phyloP scores from a whole-genome alignment of 2,329 filamentous ascomycete genomes.

The Colletotrichum caudatum region DNA sequence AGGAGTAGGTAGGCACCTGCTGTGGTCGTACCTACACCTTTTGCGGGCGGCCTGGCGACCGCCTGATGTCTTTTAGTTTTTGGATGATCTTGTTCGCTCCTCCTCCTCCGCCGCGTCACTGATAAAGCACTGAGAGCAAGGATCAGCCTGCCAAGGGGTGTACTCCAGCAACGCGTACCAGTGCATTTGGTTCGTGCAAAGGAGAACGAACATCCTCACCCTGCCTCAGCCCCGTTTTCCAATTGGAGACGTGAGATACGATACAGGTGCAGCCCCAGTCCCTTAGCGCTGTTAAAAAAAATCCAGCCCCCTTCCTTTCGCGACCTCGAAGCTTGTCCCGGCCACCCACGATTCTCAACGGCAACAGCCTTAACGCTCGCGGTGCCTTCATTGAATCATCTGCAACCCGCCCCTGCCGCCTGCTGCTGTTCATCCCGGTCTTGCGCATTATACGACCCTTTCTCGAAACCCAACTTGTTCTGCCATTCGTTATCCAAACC shows the following conservation, averaged over 20 bases:
- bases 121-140: constrained; percentile 35
- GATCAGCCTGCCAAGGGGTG: constrained; percentile 33
- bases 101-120: constrained; percentile 30
- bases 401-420: constrained; percentile 21
- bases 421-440: constrained; percentile 15
- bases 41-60: constrained; percentile 25
- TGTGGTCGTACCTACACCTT: neutral
- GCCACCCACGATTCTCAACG: constrained; percentile 27
- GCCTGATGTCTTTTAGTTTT: constrained; percentile 31
- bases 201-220: constrained; percentile 11
- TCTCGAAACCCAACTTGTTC: neutral
- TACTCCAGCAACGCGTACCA: constrained; percentile 31
- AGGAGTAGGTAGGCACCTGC: neutral
- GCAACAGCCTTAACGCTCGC: constrained; percentile 31
- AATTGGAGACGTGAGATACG: constrained; percentile 14
- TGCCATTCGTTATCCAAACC: constrained; percentile 30
- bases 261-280: constrained; percentile 16
- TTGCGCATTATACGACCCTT: constrained; percentile 8
- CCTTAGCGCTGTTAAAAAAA: constrained; percentile 37
- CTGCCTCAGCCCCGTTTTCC: constrained; percentile 38
- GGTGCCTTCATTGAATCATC: constrained; percentile 28
- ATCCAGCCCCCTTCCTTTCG: constrained; percentile 40
- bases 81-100: constrained; percentile 30
- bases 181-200: constrained; percentile 2
- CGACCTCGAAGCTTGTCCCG: constrained; percentile 31